Evolutionary conservation across 352 stramenopile species (phyloP).

Genomic region (Globisporangium splendens): DNA sequence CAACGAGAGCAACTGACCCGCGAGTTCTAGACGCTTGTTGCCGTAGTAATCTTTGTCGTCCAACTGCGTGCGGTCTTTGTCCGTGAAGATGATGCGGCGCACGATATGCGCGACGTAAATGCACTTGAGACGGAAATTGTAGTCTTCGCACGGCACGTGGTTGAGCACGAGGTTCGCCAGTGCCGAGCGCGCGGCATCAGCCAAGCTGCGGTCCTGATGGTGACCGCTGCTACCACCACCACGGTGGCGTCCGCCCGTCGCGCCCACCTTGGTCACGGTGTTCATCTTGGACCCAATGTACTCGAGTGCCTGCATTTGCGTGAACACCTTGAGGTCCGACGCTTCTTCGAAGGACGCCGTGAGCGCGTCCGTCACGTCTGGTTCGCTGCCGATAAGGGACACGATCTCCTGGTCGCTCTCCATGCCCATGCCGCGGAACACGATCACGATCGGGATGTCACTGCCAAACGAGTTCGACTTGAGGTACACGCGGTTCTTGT

Average conservation of each 20-base stretch:
- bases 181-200: constrained; percentile 96
- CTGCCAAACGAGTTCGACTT: constrained; percentile 98
- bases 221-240: constrained; percentile 30
- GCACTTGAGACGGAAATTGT: constrained; percentile 96
- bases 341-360: constrained; percentile 96
- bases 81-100: constrained; percentile 85
- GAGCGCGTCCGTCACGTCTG: constrained; percentile 93
- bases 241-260: constrained; percentile 30
- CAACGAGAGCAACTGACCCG: constrained; percentile 96
- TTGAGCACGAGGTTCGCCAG: constrained; percentile 98
- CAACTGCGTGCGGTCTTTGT: constrained; percentile 86
- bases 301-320: constrained; percentile 92
- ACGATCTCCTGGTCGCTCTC: constrained; percentile 99
- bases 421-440: constrained; percentile 98
- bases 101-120: constrained; percentile 99
- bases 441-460: constrained; percentile 96
- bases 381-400: constrained; percentile 92
- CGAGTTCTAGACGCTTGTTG: constrained; percentile 99
- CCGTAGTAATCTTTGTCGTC: constrained; percentile 99
- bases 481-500: constrained; percentile 96
- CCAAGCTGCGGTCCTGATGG: constrained; percentile 56
- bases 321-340: constrained; percentile 93
- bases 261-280: constrained; percentile 52
- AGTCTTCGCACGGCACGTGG: constrained; percentile 97
- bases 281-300: constrained; percentile 98